Percentiles rank a stretch among this genome's conserved stretches.
phyloP scores from a whole-genome alignment of 1,139 yeast species.

The Candida neerlandica region DNA sequence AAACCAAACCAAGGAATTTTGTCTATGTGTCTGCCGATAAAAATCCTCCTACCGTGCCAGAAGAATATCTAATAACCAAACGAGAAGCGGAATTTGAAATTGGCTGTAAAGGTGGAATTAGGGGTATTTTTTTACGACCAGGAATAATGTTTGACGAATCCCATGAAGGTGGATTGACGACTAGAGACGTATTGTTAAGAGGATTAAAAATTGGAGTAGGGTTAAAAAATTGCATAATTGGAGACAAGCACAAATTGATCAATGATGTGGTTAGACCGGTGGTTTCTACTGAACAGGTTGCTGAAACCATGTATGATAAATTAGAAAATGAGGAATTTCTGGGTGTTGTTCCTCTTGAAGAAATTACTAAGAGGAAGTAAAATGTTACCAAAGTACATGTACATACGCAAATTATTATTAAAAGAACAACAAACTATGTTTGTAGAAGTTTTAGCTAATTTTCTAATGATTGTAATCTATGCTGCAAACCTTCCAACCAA shows the following conservation, averaged over 20 bases:
- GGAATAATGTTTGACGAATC: slow-evolving; percentile 76
- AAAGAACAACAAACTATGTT: too few relatives aligned
- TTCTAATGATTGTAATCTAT: slow-evolving; percentile 14
- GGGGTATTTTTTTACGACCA: slow-evolving; percentile 72
- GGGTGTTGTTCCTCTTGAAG: slow-evolving; percentile 65
- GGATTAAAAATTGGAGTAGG: slow-evolving; percentile 39
- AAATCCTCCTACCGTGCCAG: slow-evolving; percentile 67
- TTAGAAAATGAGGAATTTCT: slow-evolving; percentile 50
- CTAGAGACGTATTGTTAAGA: slow-evolving; percentile 32
- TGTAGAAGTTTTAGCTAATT: not conserved
- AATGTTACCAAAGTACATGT: slow-evolving; percentile 5
- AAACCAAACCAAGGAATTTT: slow-evolving; percentile 43
- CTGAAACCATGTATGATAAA: slow-evolving; percentile 57
- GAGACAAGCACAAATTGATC: slow-evolving; percentile 33
- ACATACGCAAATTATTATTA: slow-evolving; percentile 2
- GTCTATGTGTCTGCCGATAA: slow-evolving; percentile 83
- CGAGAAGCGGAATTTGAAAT: slow-evolving; percentile 73
- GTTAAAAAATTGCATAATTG: slow-evolving; percentile 41
- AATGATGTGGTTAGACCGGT: slow-evolving; percentile 62
- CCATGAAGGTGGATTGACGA: slow-evolving; percentile 27
- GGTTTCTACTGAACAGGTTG: slow-evolving; percentile 70
- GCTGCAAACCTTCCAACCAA: slow-evolving; percentile 25
- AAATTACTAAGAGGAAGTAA: slow-evolving; percentile 26
- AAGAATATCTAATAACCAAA: slow-evolving; percentile 72
- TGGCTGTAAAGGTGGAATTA: slow-evolving; percentile 42